phyloP scores from a whole-genome alignment of 331 rosid genomes.

The Prunus yedoensis region DNA sequence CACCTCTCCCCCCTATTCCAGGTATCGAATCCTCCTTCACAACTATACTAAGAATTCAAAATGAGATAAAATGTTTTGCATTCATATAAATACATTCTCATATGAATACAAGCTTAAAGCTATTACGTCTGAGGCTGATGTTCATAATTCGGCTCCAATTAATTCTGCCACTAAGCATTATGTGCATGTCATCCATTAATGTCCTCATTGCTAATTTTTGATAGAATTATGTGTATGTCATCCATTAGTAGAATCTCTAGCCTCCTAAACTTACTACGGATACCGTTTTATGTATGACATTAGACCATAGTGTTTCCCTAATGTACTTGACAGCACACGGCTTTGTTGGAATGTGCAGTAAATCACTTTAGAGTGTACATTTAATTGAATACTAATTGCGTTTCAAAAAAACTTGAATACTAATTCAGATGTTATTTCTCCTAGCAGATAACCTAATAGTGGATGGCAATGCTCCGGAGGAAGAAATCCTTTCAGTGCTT shows the following conservation, averaged over 20 bases:
- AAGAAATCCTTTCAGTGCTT: slow-evolving; percentile 90
- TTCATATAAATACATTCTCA: neutral
- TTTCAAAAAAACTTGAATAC: neutral
- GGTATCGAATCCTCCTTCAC: slow-evolving; percentile 40
- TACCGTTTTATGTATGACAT: too few species aligned
- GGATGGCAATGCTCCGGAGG: slow-evolving; percentile 63
- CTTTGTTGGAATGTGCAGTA: neutral
- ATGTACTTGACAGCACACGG: neutral
- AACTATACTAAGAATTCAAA: slow-evolving; percentile 15
- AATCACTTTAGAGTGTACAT: neutral
- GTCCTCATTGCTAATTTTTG: neutral
- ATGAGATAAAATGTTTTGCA: slow-evolving; percentile 13
- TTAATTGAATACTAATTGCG: slow-evolving; percentile 21
- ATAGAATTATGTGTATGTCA: neutral
- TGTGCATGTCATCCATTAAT: neutral
- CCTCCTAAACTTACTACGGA: too few species aligned
- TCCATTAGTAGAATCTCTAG: too few species aligned
- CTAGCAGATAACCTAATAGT: slow-evolving; percentile 47
- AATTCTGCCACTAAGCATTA: neutral
- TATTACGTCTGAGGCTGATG: neutral
- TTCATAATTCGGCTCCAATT: neutral
- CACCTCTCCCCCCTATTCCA: slow-evolving; percentile 73
- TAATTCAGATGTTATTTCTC: slow-evolving; percentile 18
- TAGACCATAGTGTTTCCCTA: too few species aligned
- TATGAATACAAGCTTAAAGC: neutral